Conservation (phyloP, 2,329 filamentous ascomycete genomes). For the Gremmenia infestans region DNA sequence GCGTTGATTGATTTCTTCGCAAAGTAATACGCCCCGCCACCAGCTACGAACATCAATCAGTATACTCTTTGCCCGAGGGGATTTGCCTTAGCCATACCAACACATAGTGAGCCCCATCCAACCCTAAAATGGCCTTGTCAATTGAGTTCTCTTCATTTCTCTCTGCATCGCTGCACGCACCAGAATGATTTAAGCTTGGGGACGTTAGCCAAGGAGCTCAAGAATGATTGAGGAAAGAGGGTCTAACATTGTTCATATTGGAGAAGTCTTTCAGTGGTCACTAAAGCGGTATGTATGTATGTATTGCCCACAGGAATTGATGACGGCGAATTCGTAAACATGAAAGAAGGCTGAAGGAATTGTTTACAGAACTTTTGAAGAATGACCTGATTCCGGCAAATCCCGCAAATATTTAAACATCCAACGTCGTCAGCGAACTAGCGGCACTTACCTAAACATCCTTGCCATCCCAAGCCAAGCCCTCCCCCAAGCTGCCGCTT, state of each 20-base stretch:
- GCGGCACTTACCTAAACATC: neutral
- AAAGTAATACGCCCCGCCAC: constrained; percentile 90
- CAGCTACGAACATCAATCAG: constrained; percentile 50
- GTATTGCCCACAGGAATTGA: no score
- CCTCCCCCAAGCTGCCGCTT: neutral
- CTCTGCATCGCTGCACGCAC: constrained; percentile 37
- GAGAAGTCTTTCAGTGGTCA: neutral
- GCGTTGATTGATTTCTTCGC: constrained; percentile 93
- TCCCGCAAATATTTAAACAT: no score
- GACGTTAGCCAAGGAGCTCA: constrained; percentile 13
- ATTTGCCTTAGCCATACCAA: constrained; percentile 53
- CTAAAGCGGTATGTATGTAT: no score
- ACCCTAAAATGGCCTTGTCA: constrained; percentile 51
- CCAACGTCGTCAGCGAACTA: neutral
- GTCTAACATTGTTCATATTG: constrained; percentile 51
- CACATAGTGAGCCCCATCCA: constrained; percentile 85
- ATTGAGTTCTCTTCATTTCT: constrained; percentile 7
- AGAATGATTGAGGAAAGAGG: neutral
- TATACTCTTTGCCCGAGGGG: neutral
- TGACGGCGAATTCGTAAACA: no score
- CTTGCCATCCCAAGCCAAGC: neutral
- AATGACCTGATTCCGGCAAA: constrained; percentile 11
- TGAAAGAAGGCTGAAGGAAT: neutral
- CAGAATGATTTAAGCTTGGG: constrained; percentile 63
- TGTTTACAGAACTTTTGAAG: neutral